These are phyloP conservation scores for Sclerotinia subarctica DNA, from an alignment of 2,329 filamentous ascomycete species.

Conservation along the genomic window DNA sequence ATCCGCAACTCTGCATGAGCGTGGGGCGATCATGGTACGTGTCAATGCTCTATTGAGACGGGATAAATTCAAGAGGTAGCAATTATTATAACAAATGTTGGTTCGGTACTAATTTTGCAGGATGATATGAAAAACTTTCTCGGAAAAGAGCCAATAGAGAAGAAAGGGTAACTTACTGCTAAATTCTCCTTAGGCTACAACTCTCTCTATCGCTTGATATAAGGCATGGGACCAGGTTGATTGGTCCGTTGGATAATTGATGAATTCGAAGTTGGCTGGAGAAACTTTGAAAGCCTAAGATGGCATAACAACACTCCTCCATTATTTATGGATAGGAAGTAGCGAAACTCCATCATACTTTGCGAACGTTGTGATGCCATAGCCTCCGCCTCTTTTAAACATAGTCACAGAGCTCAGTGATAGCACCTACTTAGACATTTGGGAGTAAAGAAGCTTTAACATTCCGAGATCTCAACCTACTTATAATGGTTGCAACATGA, in stretches of 20 bases:
- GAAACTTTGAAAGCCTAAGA: not conserved
- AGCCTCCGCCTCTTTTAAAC: too few species aligned
- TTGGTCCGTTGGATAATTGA: not conserved
- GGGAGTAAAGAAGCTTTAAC: not conserved
- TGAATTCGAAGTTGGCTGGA: too few species aligned
- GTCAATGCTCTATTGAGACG: constrained; percentile 1
- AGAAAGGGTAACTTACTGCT: not conserved
- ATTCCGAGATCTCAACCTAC: not conserved
- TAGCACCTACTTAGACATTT: not conserved
- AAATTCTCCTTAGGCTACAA: not conserved
- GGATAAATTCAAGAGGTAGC: not conserved
- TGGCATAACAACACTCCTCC: not conserved
- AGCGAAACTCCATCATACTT: not conserved
- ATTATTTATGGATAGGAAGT: not conserved
- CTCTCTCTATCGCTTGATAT: not conserved
- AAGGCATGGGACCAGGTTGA: not conserved
- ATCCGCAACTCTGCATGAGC: constrained; percentile 6
- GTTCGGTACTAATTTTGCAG: not conserved
- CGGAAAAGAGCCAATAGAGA: not conserved
- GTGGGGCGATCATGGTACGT: not conserved
- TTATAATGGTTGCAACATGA: not conserved
- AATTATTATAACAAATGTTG: not conserved
- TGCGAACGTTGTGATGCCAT: not conserved
- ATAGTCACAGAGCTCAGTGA: not conserved
- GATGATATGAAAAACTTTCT: not conserved